Percentiles rank a stretch among this genome's conserved stretches.
These are phyloP conservation scores for Paecilomyces sp. DNA, from an alignment of 2,329 filamentous ascomycete genomes.

Conservation along the genomic window DNA sequence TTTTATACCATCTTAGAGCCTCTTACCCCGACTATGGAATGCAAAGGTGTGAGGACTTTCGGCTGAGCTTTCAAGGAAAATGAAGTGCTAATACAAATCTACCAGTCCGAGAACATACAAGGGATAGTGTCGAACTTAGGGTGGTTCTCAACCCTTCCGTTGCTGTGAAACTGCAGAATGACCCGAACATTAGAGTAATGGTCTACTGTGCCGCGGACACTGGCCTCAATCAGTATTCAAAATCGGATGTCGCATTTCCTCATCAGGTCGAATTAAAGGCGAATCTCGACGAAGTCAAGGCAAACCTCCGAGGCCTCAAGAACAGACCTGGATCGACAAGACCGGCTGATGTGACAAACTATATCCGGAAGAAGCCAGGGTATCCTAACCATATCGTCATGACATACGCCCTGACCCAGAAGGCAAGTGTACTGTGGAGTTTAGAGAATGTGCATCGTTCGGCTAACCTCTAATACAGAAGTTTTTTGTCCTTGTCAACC, in stretches of 20 bases:
- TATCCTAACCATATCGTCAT: constrained; percentile 75
- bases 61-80: constrained; percentile 14
- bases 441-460: constrained; percentile 1
- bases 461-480: constrained; percentile 43
- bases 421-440: constrained; percentile 46
- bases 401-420: constrained; percentile 85
- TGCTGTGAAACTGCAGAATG: constrained; percentile 50
- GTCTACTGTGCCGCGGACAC: constrained; percentile 70
- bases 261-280: constrained; percentile 88
- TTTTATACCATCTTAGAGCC: constrained; percentile 69
- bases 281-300: constrained; percentile 79
- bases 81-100: constrained; percentile 2
- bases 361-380: constrained; percentile 58
- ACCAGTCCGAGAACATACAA: constrained; percentile 50
- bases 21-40: constrained; percentile 58
- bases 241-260: constrained; percentile 74
- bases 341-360: constrained; percentile 81
- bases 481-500: constrained; percentile 63
- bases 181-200: constrained; percentile 65
- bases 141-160: constrained; percentile 49
- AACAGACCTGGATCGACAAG: constrained; percentile 93
- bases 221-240: constrained; percentile 49
- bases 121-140: constrained; percentile 53
- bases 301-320: constrained; percentile 90
- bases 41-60: constrained; percentile 56